Base-by-base conservation (phyloP, 345 rosid species). In the Euphorbia pulcherrima region DNA sequence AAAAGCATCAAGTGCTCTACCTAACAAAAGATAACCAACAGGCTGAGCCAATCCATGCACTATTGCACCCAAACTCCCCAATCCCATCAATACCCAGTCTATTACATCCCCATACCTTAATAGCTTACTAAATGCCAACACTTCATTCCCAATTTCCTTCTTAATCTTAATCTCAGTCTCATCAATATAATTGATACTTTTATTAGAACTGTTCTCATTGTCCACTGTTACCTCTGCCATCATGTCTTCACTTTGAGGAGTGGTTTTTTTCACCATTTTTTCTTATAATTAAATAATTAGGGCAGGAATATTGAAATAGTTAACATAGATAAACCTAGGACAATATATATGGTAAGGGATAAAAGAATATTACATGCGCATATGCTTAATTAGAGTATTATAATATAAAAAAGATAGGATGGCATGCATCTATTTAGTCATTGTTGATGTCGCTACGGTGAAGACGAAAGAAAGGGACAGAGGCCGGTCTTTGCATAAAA, bases 31-130 rank as follows among this genome's bases (percentile, higher is more conserved):
- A 66, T 87, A 85, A 7, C 92, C 89, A 9, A 83, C 51, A 0
- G 89, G 92, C 53, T 64, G 84, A 56, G 89, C 89, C 84, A 81
- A 72, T 60, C 92, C 92, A 64, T 87, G 86, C 27, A 85, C 85
- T 0, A 82, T 24, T 1, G 88, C 76, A 23, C 92, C 89, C 16
- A 82, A 26, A 2, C 81, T 80, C 44, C 92, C 89, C 30, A 85
- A 51, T 21, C 41, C 84, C 92, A 87, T 85, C 1, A 83, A 71
- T 12, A 46, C 28, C 88, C 89, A 87, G 40, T 87, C 92, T 63
- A 83, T 23, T 4, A 60, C 33, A 47, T 87, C 89, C 26, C 84
- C 89, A 56, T 74, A 87, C 58, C 83, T 74, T 66, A 85, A 75
- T 29, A 87, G 85, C 78, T 74, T 82, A 37, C 39, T 27, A 68